These are phyloP conservation scores for Sugiyamaella castrensis DNA, from an alignment of 1,139 yeast genomes.

Conservation along the genomic window DNA sequence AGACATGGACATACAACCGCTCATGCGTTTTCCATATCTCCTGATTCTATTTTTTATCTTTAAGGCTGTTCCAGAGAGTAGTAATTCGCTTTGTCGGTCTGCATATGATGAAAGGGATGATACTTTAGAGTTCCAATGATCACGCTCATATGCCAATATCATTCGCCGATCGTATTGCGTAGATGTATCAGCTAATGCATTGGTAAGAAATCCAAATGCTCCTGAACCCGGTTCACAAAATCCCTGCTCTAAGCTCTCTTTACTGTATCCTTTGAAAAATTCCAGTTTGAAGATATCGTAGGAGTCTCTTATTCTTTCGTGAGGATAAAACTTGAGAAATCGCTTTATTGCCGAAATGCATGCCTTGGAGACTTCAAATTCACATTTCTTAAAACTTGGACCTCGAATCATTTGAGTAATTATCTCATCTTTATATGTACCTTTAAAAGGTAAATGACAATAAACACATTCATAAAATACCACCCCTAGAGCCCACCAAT, in stretches of 20 bases:
- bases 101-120: not conserved
- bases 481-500: conserved; percentile 93
- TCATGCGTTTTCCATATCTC: not conserved
- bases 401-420: conserved; percentile 19
- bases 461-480: conserved; percentile 77
- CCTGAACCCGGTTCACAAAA: not conserved
- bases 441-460: conserved; percentile 81
- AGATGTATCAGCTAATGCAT: conserved; percentile 2
- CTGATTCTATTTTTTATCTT: conserved; percentile 1
- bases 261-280: conserved; percentile 23
- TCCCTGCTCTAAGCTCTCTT: conserved; percentile 17
- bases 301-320: conserved; percentile 22
- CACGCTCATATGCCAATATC: not conserved
- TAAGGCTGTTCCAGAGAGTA: not conserved
- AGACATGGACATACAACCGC: no score
- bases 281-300: conserved; percentile 22
- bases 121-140: conserved; percentile 1
- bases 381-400: conserved; percentile 21
- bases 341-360: conserved; percentile 29
- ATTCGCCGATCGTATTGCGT: not conserved
- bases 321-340: conserved; percentile 25
- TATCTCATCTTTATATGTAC: conserved; percentile 39
- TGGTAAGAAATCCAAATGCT: conserved; percentile 5
- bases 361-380: conserved; percentile 26
- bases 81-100: no score